Conservation (phyloP, 176 grass and related monocot genomes). For the Rhynchospora tenuis region DNA sequence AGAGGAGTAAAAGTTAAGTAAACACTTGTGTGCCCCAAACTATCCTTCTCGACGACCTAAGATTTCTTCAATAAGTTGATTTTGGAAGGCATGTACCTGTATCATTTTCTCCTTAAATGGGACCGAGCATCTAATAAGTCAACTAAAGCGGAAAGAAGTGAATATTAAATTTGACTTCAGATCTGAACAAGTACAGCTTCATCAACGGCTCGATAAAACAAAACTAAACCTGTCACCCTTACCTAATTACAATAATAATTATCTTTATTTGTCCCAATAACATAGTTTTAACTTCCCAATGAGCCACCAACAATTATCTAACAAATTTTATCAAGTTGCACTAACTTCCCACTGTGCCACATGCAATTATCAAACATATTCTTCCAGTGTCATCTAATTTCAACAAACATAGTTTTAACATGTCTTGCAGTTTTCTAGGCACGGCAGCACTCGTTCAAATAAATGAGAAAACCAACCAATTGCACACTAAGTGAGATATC, state of each 20-base stretch:
- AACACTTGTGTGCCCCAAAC: too few relatives aligned
- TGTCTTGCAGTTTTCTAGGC: conserved; percentile 11
- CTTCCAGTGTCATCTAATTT: background rate
- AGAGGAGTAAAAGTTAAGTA: background rate
- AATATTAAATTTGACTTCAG: background rate
- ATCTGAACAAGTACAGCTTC: background rate
- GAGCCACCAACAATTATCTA: background rate
- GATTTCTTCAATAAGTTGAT: background rate
- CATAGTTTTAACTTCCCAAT: background rate
- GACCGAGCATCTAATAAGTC: background rate
- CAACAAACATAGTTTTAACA: too few relatives aligned
- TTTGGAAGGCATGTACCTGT: background rate
- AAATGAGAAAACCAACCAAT: background rate
- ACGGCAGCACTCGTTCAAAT: background rate
- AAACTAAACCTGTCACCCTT: conserved; percentile 5
- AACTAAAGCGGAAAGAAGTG: background rate
- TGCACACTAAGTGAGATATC: background rate
- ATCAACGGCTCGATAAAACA: background rate
- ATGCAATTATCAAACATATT: background rate
- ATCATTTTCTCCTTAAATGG: background rate
- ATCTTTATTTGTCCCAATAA: background rate
- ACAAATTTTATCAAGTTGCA: background rate
- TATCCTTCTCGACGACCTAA: background rate
- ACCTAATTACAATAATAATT: background rate
- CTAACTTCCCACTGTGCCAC: background rate